phyloP scores from a whole-genome alignment of 257 asterid genomes.

The Solanum stenotomum region DNA sequence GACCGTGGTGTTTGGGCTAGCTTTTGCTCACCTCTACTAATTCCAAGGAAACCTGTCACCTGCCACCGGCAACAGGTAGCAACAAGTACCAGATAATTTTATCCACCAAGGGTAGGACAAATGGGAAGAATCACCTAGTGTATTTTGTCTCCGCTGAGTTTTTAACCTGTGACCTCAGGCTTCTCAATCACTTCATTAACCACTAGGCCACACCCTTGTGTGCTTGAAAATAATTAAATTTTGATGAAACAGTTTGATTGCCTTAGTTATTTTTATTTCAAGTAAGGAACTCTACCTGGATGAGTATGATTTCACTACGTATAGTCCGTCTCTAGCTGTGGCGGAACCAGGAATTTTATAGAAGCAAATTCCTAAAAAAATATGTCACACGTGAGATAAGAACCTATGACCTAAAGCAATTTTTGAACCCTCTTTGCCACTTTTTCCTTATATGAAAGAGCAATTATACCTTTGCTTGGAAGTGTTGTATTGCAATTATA shows the following conservation, averaged over 20 bases:
- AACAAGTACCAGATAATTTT: no score
- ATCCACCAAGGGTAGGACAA: no score
- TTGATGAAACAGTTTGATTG: background rate
- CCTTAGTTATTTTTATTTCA: background rate
- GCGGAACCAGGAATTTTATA: background rate
- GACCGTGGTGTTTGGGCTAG: no score
- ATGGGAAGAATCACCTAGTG: no score
- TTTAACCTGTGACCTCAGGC: no score
- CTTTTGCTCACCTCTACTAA: no score
- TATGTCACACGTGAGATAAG: background rate
- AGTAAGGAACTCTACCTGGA: background rate
- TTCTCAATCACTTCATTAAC: no score
- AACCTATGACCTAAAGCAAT: background rate
- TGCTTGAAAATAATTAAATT: no score
- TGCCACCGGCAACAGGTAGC: no score
- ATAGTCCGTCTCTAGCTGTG: background rate
- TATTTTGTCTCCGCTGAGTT: no score
- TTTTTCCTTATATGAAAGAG: background rate
- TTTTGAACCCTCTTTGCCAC: background rate
- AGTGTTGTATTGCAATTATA: background rate
- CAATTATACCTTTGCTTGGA: background rate
- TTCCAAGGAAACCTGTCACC: no score
- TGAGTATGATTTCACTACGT: background rate
- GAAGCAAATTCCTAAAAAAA: background rate
- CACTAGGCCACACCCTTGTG: no score